phyloP scores from a whole-genome alignment of 2,329 filamentous ascomycete species.

The Alternaria arborescens region DNA sequence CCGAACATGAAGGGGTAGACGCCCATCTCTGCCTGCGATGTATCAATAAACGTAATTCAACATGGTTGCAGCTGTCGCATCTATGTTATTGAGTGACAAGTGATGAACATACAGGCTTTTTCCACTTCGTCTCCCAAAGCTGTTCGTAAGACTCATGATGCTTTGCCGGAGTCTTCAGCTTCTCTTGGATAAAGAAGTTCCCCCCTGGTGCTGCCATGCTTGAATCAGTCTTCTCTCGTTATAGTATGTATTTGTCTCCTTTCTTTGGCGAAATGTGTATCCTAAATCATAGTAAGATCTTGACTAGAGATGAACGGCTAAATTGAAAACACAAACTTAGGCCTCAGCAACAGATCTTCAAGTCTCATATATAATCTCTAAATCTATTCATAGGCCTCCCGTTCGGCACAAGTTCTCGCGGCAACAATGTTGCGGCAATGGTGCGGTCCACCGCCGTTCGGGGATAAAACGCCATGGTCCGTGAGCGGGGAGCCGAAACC shows the following conservation, averaged over 20 bases:
- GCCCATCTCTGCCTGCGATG: slow-evolving; percentile 57
- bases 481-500: slow-evolving; percentile 22
- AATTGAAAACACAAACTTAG: neutral
- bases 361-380: neutral
- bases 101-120: slow-evolving; percentile 63
- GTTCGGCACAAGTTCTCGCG: slow-evolving; percentile 1
- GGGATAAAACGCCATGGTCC: slow-evolving; percentile 2
- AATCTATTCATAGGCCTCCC: neutral
- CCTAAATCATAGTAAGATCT: neutral
- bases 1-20: slow-evolving; percentile 81
- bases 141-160: slow-evolving; percentile 59
- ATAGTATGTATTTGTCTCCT: neutral
- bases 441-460: slow-evolving; percentile 11
- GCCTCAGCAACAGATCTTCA: neutral
- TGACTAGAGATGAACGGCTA: neutral
- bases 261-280: neutral
- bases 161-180: slow-evolving; percentile 51
- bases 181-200: slow-evolving; percentile 59
- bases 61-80: neutral
- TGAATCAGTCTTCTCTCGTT: neutral
- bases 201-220: slow-evolving; percentile 54
- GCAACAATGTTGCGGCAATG: slow-evolving; percentile 3
- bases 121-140: slow-evolving; percentile 80
- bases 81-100: neutral
- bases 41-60: neutral